These are phyloP conservation scores for Cryptosporidium tyzzeri DNA, from an alignment of 169 alveolate genomes.

Conservation along the genomic window DNA sequence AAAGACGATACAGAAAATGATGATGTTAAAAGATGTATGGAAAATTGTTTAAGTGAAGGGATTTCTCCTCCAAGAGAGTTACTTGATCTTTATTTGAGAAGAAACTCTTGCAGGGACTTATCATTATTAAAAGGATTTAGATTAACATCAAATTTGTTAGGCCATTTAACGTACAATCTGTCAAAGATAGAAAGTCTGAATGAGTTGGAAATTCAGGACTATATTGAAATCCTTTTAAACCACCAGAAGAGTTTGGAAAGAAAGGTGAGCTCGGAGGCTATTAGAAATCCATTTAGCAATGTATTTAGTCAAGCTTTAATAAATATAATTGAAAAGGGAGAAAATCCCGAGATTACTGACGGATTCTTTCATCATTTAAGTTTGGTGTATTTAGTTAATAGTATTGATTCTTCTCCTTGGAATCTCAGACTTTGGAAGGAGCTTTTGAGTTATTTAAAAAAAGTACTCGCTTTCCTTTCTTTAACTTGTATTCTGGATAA, in stretches of 20 bases:
- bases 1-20: slow-evolving; percentile 21
- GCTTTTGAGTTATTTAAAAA: neutral
- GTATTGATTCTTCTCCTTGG: slow-evolving; percentile 44
- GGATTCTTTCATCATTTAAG: slow-evolving; percentile 29
- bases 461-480: slow-evolving; percentile 7
- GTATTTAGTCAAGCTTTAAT: slow-evolving; percentile 8
- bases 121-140: neutral
- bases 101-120: neutral
- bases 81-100: slow-evolving; percentile 25
- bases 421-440: slow-evolving; percentile 6
- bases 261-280: neutral
- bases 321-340: slow-evolving; percentile 9
- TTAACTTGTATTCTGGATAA: slow-evolving; percentile 4
- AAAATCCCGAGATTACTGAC: neutral
- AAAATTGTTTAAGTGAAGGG: slow-evolving; percentile 1
- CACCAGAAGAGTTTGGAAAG: neutral
- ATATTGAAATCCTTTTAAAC: slow-evolving; percentile 17
- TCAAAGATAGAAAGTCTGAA: neutral
- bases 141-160: slow-evolving; percentile 5
- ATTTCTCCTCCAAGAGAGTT: slow-evolving; percentile 29
- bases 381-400: slow-evolving; percentile 1
- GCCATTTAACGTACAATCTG: neutral
- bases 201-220: slow-evolving; percentile 4
- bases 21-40: slow-evolving; percentile 42
- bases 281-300: slow-evolving; percentile 20